These are phyloP conservation scores for Fusarium euwallaceae DNA, from an alignment of 2,329 filamentous ascomycete species.

Conservation along the genomic window DNA sequence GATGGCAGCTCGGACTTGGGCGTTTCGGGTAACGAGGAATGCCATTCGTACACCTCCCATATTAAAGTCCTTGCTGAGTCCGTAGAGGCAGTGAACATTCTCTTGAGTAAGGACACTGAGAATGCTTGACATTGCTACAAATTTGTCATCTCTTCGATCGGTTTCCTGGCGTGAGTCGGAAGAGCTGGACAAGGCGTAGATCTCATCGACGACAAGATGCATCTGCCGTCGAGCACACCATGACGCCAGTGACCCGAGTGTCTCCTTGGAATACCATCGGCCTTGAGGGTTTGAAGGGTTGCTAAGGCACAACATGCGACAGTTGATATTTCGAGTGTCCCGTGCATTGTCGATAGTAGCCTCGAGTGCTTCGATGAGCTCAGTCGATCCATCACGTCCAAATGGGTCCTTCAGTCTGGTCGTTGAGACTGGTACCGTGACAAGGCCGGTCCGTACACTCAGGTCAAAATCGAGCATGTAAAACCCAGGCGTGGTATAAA, in stretches of 20 bases:
- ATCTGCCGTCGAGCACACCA: neutral
- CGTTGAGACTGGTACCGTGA: neutral
- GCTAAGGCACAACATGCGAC: neutral
- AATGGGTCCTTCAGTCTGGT: neutral
- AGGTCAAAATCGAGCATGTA: neutral
- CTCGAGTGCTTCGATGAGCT: neutral
- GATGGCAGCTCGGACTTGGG: neutral
- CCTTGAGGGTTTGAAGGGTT: neutral
- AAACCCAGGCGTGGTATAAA: neutral
- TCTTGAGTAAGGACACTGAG: neutral
- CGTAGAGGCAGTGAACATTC: neutral
- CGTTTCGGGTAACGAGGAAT: neutral
- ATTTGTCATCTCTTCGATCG: neutral
- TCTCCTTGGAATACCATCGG: neutral
- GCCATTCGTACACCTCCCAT: neutral
- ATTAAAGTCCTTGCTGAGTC: neutral
- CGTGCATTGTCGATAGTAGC: neutral
- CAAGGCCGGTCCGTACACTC: neutral
- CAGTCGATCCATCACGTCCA: fast-evolving
- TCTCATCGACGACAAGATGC: neutral
- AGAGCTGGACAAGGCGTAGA: neutral
- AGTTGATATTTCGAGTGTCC: neutral
- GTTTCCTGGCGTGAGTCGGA: too few relatives aligned
- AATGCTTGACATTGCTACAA: neutral
- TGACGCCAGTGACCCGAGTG: neutral